A percentile compares a stretch with the other conserved stretches of the same genome.
These are phyloP conservation scores for Tolypocladium cylindrosporum DNA, from an alignment of 2,329 filamentous ascomycete species.

Conservation along the genomic window DNA sequence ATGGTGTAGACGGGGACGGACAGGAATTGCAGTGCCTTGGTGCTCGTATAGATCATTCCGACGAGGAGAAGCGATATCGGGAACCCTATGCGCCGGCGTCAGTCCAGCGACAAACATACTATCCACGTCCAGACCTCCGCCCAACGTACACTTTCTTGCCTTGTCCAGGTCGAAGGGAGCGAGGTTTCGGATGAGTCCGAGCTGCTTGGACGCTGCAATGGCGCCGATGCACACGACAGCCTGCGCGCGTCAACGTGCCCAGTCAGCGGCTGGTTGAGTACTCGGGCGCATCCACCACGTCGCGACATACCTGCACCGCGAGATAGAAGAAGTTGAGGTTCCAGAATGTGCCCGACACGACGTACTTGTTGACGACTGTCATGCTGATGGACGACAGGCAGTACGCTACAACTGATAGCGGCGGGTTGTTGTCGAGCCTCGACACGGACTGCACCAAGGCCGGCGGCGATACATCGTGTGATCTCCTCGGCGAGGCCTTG, in stretches of 20 bases:
- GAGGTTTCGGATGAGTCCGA: slow-evolving; percentile 72
- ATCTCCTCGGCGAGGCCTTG: slow-evolving; percentile 25
- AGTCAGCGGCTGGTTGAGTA: background rate
- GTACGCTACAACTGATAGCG: slow-evolving; percentile 69
- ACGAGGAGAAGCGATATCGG: slow-evolving; percentile 91
- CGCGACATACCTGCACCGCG: slow-evolving; percentile 66
- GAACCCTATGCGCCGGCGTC: slow-evolving; percentile 57
- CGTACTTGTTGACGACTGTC: slow-evolving; percentile 99
- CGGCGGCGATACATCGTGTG: background rate
- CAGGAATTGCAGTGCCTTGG: slow-evolving; percentile 90
- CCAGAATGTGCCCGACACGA: slow-evolving; percentile 81
- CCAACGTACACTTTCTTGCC: slow-evolving; percentile 73
- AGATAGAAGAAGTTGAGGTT: slow-evolving; percentile 96
- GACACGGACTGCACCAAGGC: slow-evolving; percentile 19
- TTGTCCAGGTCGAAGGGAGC: slow-evolving; percentile 77
- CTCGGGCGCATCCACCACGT: background rate
- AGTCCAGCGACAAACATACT: background rate
- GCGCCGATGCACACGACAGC: slow-evolving; percentile 80
- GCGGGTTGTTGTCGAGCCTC: slow-evolving; percentile 62
- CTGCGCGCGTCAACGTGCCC: slow-evolving; percentile 32
- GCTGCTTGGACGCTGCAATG: slow-evolving; percentile 72
- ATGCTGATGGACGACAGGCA: slow-evolving; percentile 96
- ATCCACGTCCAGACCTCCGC: background rate
- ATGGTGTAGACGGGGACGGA: slow-evolving; percentile 99
- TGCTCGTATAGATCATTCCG: slow-evolving; percentile 98